Evolutionary conservation across 2,329 filamentous ascomycete species (phyloP), one percentile per base, ranked within the genome.

Genomic region (Cordyceps tenuipes): DNA sequence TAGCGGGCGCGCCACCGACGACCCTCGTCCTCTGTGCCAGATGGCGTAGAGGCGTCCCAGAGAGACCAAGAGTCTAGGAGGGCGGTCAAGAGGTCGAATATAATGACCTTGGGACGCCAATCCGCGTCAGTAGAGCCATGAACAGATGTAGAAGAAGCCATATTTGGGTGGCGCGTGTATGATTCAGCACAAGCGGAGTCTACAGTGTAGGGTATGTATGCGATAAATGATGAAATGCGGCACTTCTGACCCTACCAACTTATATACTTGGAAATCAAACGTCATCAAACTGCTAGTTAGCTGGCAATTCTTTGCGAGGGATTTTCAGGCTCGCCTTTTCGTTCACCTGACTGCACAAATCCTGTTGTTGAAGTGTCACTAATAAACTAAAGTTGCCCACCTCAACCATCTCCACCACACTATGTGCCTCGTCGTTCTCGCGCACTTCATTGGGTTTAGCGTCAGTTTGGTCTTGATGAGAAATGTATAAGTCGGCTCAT

Each of bases 31-130:
- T 64, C 31, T n/a, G 62, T 63, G 8, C 58, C 60, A 0, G 69
- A 66, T 0, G 69, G 67, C 0, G 70, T 69, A 7, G 67, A 71
- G 19, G 66, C 63, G 36, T 72, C 65, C 74, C 74, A 76, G 9
- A 75, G 62, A 15, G 64, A 68, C 74, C 73, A 75, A 3, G 72
- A 75, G 65, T 76, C 69, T 7, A 74, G 63, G 0, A 76, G 70
- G 15, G 66, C 73, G 1, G 74, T 76, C 26, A 76, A 70, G 31
- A 76, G 72, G 60, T 76, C 73, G 36, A 76, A 76, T 34, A 76
- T 62, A 1, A 76, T 66, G 51, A 68, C 74, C 64, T 69, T 68
- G 1, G 71, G 71, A 5, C 61, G 65, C 70, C 70, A 72, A 5
- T 43, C 29, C 1, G 52, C 21, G 48, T 21, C 21, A 48, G 31